These are phyloP conservation scores for Casuarina cunninghamiana DNA, from an alignment of 306 rosid genomes.

Conservation along the genomic window DNA sequence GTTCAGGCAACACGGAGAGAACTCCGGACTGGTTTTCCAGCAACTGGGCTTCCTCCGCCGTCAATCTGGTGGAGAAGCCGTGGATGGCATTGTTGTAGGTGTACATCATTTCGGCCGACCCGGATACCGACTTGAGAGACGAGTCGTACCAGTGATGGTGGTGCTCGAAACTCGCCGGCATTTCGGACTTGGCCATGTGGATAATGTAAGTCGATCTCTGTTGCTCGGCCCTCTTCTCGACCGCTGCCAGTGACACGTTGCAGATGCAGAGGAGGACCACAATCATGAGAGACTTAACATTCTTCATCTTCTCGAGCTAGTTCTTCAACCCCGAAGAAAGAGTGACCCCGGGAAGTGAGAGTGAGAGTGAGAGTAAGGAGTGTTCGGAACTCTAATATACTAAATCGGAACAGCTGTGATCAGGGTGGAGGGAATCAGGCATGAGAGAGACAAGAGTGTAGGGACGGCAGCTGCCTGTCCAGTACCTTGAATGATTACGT, in stretches of 20 bases:
- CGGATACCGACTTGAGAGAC: conserved; percentile 50
- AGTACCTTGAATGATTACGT: conserved; percentile 46
- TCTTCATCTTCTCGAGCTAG: conserved; percentile 18
- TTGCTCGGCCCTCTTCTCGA: background rate
- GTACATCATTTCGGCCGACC: conserved; percentile 65
- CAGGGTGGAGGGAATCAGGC: conserved; percentile 5
- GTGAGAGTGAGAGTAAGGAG: background rate
- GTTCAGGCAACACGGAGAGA: conserved; percentile 54
- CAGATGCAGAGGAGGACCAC: conserved; percentile 23
- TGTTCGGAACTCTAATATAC: background rate
- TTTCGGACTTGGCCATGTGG: conserved; percentile 57
- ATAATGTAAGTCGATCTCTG: conserved; percentile 60
- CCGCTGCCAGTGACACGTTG: conserved; percentile 32
- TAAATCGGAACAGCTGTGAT: background rate
- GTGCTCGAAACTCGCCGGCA: conserved; percentile 59
- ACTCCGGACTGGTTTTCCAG: conserved; percentile 51
- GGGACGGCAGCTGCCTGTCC: conserved; percentile 54
- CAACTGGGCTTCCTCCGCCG: conserved; percentile 42
- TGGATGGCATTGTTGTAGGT: conserved; percentile 62
- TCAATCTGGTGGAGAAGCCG: conserved; percentile 70
- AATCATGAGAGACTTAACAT: background rate
- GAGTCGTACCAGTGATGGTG: conserved; percentile 73
- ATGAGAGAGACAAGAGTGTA: background rate
- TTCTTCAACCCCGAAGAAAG: background rate
- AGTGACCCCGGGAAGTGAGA: background rate